Evolutionary conservation across 2,329 filamentous ascomycete genomes (phyloP), one percentile per base, ranked within the genome.

Genomic region (Epichloe hybrida): DNA sequence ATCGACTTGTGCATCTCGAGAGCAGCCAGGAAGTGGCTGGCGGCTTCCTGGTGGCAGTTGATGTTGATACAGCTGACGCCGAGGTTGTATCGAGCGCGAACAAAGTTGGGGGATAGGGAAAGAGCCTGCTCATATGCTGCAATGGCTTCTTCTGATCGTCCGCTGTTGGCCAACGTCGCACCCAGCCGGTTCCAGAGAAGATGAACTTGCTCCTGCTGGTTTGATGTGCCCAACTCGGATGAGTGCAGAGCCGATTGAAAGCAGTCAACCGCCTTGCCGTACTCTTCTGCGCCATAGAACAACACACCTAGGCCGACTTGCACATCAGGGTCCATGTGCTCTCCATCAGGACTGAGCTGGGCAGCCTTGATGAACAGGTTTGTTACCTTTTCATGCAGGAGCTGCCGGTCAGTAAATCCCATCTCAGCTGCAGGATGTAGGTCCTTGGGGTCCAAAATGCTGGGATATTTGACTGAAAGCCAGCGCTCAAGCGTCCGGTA

Each of bases 21-120:
- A 1, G 93, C 91, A 3, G 90, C 88, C 13, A 98, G 79, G 52
- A 98, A 79, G 69, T 98, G 93, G 54, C 88, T 85, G 2, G 93
- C 93, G 0, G 93, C 93, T 70, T 97, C 88, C 15, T 87, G 84
- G 65, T 89, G 90, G 68, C 91, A 96, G 50, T 90, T 90, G 59
- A 97, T 95, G 69, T 97, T 97, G 67, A 98, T 97, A 68, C 93
- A 97, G 53, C 82, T 88, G 9, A 97, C 93, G 44, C 93, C 93
- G 1, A 98, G 80, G 68, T 98, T 98, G 73, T 98, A 98, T 43
- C 93, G 80, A 3, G 93, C 93, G 52, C 93, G 86, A 17, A 98
- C 94, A 64, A 98, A 98, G 72, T 98, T 98, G 50, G 91, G 88
- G 51, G 90, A 86, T 54, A 96, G 79, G 42, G 83, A 84, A 8